Evolutionary conservation across 352 stramenopile genomes (phyloP).

Genomic region (Pythium aphanidermatum): DNA sequence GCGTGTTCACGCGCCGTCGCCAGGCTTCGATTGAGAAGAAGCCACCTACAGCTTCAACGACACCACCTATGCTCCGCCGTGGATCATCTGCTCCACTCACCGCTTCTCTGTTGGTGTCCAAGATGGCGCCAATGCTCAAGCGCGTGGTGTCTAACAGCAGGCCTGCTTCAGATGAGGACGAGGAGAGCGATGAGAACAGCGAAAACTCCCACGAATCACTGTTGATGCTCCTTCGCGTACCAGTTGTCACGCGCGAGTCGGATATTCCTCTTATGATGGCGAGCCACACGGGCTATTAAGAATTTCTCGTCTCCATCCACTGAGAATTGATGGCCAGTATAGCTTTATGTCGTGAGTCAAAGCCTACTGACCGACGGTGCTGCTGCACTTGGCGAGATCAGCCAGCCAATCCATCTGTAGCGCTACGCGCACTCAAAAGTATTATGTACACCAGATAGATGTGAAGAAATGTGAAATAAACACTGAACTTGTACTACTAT

Average conservation of each 20-base stretch:
- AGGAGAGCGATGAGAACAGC: conserved; percentile 24
- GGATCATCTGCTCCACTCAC: conserved; percentile 21
- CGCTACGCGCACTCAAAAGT: too few relatives aligned
- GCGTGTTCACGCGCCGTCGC: conserved; percentile 22
- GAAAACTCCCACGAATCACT: conserved; percentile 55
- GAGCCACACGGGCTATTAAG: conserved; percentile 24
- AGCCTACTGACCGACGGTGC: too few relatives aligned
- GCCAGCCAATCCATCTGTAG: too few relatives aligned
- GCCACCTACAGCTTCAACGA: conserved; percentile 12
- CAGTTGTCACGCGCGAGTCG: conserved; percentile 38
- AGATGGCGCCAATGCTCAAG: conserved; percentile 54
- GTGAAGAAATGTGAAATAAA: background rate
- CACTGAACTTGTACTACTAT: too few relatives aligned
- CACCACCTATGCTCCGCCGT: conserved; percentile 16
- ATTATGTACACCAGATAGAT: too few relatives aligned
- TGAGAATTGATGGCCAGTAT: too few relatives aligned
- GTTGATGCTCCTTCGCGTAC: conserved; percentile 63
- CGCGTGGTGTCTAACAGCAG: conserved; percentile 29
- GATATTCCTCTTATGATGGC: conserved; percentile 57
- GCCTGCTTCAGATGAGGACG: conserved; percentile 5
- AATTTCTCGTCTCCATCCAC: background rate
- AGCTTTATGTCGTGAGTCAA: too few relatives aligned
- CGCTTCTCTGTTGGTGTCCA: conserved; percentile 49
- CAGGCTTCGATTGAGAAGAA: conserved; percentile 24
- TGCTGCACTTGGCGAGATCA: too few relatives aligned